Evolutionary conservation across 192 early-diverging fungal species (phyloP), one percentile per base, ranked within the genome.

Genomic region (Rhizophagus sp.): DNA sequence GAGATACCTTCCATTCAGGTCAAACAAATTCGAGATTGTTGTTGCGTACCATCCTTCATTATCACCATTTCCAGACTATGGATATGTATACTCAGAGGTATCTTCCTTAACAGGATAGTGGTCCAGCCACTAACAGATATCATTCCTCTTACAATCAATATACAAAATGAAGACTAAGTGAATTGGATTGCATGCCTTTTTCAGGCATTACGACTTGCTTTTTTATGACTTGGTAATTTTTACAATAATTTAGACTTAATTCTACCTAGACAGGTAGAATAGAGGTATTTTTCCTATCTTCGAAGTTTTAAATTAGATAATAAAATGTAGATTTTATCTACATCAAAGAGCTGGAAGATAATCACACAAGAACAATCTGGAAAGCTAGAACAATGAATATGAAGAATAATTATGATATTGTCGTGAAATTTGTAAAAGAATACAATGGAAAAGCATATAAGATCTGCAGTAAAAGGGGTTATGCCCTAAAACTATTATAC

Each of bases 41-140:
- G 70, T 47, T 72, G 39, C 8, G 3, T 11, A 0, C 71, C 71
- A 49, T 44, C 71, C 41, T 73, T 73, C n/a, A 49, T 36, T 36
- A 22, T 73, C 34, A 36, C 39, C 6, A 1, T 73, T 0, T 7
- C 71, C 10, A 41, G 71, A 4, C 70, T 41, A n/a, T 72, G 70
- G 70, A 3, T 72, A 17, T 72, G 70, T 47, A 41, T 72, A 8
- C 17, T 72, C n/a, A 36, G 69, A 27, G 69, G 24, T 8, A 13
- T 71, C 69, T 44, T 72, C 41, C 70, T 72, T 47, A 47, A 39
- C 36, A 72, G 41, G 41, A n/a, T 24, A 22, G 39, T 72, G 7
- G 70, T 72, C 17, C 39, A 72, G 39, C 70, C 33, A 47, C 3
- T 72, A 17, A 72, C 36, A 24, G 36, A 34, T 11, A 8, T 41